A percentile compares a stretch with the other conserved stretches of the same genome.
Conservation (phyloP, 345 rosid species). For the Acer campestre region DNA sequence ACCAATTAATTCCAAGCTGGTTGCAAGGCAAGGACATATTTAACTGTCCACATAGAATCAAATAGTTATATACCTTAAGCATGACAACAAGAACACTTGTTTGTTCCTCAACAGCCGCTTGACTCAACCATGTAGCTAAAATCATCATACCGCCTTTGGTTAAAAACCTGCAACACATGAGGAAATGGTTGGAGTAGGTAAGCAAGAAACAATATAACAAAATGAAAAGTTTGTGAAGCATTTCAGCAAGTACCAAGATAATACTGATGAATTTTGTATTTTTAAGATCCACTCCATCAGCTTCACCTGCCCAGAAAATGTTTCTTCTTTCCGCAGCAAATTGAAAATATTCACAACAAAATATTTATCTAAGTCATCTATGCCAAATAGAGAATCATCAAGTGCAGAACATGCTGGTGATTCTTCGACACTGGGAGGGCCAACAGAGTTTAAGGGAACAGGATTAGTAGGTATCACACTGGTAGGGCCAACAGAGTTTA, state of each 20-base stretch:
- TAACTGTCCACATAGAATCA: constrained; percentile 5
- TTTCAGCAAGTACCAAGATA: constrained; percentile 59
- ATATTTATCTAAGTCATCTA: constrained; percentile 64
- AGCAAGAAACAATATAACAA: constrained; percentile 11
- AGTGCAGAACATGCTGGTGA: constrained; percentile 50
- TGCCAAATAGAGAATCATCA: constrained; percentile 55
- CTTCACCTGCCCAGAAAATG: constrained; percentile 90
- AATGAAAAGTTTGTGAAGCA: constrained; percentile 10
- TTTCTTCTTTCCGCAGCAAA: constrained; percentile 74
- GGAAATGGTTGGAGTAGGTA: constrained; percentile 16
- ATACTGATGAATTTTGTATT: constrained; percentile 73
- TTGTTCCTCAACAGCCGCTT: constrained; percentile 90
- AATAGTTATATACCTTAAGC: constrained; percentile 51
- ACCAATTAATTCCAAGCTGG: constrained; percentile 22
- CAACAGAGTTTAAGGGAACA: constrained; percentile 52
- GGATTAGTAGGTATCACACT: constrained; percentile 40
- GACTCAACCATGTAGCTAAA: constrained; percentile 90
- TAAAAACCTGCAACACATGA: constrained; percentile 66
- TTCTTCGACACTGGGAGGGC: constrained; percentile 48
- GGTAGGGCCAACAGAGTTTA: constrained; percentile 41
- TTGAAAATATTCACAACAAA: constrained; percentile 75
- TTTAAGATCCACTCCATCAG: constrained; percentile 91
- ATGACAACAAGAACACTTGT: constrained; percentile 69
- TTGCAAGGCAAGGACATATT: not conserved
- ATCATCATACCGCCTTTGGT: constrained; percentile 90